Base-by-base conservation (phyloP, 176 grass and related monocot species). In the Calamus simplicifolius region DNA sequence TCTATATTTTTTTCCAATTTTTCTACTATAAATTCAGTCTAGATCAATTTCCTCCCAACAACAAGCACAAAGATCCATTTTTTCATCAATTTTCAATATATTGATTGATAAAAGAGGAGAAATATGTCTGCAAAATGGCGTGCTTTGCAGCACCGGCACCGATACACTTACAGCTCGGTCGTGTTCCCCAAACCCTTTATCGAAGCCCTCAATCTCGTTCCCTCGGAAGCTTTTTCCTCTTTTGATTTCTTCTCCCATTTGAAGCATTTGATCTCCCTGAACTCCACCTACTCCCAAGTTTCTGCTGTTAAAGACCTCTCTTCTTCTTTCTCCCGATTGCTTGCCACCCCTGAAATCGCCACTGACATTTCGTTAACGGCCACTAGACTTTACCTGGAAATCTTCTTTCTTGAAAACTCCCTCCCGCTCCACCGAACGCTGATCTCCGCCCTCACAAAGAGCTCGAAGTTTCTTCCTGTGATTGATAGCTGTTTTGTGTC, bases 61-160 rank as follows among this genome's bases (percentile, higher is more conserved):
- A 43, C 31, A 35, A 35, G 31, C 6, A 35, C 31, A 35, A 8
- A 10, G 31, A 35, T 35, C 31, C 31, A 35, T 35, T 2, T 35
- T 35, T 35, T 10, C 31, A 5, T 10, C 6, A 3, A 43, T 2
- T 1, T 43, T 43, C 8, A 43, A 43, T 43, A 43, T 2, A 43
- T 43, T 43, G 35, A 43, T 43, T 43, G 35, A 43, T 43, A 18
- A 55, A 21, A 55, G 52, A n/a, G 0, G 18, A 23, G 17, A 6
- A 55, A 56, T 29, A 97, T 97, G 87, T 97, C 92, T 0, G 26
- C 83, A 0, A 91, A 97, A 65, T 97, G 92, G 92, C 87, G 92
- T 27, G 89, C 92, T 2, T 66, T 85, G 72, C 92, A 97, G 66
- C 87, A 91, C 35, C 75, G 87, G 48, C 92, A 97, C 60, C 73